Percentiles rank a stretch among this genome's conserved stretches.
phyloP scores from a whole-genome alignment of 345 rosid genomes.

The Gossypium stocksii region DNA sequence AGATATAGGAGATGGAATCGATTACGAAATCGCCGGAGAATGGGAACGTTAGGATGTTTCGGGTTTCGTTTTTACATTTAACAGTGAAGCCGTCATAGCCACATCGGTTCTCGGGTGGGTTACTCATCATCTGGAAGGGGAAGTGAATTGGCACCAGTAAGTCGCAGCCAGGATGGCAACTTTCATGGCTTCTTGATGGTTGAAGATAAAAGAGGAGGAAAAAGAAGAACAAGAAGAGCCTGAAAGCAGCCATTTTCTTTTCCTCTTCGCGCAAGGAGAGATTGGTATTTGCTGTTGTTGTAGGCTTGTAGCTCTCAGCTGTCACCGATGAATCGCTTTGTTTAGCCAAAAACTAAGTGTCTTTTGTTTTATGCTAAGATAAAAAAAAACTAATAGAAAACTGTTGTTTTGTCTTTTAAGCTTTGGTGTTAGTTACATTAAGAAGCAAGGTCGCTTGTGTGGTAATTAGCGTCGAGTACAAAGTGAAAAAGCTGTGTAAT shows the following conservation, averaged over 20 bases:
- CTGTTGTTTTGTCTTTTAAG: neutral
- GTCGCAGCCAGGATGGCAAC: neutral
- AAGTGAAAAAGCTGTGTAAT: neutral
- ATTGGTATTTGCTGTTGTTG: neutral
- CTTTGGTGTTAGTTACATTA: neutral
- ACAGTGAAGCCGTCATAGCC: conserved; percentile 17
- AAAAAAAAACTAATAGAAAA: neutral
- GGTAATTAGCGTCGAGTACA: neutral
- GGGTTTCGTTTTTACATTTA: conserved; percentile 7
- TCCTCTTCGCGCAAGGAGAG: neutral
- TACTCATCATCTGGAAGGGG: conserved; percentile 7
- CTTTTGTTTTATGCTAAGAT: neutral
- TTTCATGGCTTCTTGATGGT: neutral
- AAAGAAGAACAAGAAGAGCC: neutral
- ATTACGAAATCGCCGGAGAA: conserved; percentile 5
- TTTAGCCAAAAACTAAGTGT: neutral
- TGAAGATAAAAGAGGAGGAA: neutral
- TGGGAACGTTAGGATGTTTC: conserved; percentile 11
- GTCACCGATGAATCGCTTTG: neutral
- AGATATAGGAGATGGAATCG: neutral
- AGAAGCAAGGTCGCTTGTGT: neutral
- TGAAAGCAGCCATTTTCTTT: neutral
- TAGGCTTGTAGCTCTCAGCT: neutral
- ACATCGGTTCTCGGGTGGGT: conserved; percentile 11
- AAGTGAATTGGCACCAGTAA: neutral